phyloP scores from a whole-genome alignment of 2,329 filamentous ascomycete species.

The Neonectria neomacrospora region DNA sequence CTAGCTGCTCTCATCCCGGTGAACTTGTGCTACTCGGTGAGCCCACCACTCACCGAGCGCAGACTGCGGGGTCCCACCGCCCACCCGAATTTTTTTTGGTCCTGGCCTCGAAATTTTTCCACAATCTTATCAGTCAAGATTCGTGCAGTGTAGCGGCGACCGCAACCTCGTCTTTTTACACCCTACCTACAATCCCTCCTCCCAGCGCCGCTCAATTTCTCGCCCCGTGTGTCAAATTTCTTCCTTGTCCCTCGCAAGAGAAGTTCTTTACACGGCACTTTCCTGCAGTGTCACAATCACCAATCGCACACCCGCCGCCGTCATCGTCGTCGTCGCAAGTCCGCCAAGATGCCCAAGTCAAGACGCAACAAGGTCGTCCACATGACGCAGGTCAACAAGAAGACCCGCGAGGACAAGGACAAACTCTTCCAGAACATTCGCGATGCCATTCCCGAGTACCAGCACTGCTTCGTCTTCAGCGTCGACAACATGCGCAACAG shows the following conservation, averaged over 20 bases:
- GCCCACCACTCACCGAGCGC: constrained; percentile 16
- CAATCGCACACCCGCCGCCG: constrained; percentile 4
- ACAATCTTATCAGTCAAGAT: constrained; percentile 47
- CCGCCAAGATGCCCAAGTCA: constrained; percentile 86
- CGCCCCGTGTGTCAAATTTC: neutral
- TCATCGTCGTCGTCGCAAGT: constrained; percentile 11
- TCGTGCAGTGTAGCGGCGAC: constrained; percentile 14
- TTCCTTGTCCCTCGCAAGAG: constrained; percentile 18
- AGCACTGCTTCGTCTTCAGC: constrained; percentile 91
- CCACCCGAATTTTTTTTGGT: constrained; percentile 43
- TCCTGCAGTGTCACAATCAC: neutral
- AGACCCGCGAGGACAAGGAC: constrained; percentile 90
- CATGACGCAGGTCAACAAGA: constrained; percentile 91
- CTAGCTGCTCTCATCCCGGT: constrained; percentile 17
- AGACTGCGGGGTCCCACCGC: constrained; percentile 46
- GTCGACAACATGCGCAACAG: constrained; percentile 99
- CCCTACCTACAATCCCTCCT: neutral
- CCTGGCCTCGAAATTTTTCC: constrained; percentile 46
- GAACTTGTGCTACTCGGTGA: constrained; percentile 36
- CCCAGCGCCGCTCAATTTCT: neutral
- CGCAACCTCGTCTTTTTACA: constrained; percentile 6
- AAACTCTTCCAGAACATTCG: constrained; percentile 90
- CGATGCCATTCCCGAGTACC: constrained; percentile 84
- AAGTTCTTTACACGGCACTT: neutral
- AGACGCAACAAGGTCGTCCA: constrained; percentile 91